phyloP scores from a whole-genome alignment of 169 alveolate species.

The Plasmodium relictum region DNA sequence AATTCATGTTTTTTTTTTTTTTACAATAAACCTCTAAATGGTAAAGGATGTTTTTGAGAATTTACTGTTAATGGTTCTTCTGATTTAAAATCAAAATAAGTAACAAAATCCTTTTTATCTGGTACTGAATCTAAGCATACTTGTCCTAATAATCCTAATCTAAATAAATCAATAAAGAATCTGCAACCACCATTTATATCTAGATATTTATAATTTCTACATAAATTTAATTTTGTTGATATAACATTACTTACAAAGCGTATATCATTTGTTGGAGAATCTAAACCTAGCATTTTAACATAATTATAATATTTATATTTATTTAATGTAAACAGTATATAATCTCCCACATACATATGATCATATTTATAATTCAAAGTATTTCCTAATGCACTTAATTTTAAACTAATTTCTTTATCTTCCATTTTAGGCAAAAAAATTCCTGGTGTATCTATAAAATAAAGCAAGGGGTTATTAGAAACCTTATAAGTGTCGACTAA shows the following conservation, averaged over 20 bases:
- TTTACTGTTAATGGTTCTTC: conserved; percentile 33
- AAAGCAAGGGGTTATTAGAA: conserved; percentile 64
- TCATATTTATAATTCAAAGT: conserved; percentile 89
- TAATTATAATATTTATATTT: conserved; percentile 79
- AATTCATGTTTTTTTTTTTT: no score
- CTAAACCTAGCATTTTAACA: conserved; percentile 81
- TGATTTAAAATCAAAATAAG: conserved; percentile 60
- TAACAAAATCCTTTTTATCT: conserved; percentile 23
- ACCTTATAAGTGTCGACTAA: conserved; percentile 50
- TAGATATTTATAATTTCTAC: conserved; percentile 66
- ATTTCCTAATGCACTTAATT: conserved; percentile 87
- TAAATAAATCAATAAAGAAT: conserved; percentile 58
- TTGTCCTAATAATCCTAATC: conserved; percentile 62
- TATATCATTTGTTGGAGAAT: conserved; percentile 87
- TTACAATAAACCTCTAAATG: conserved; percentile 51
- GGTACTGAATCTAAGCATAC: conserved; percentile 50
- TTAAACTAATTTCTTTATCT: conserved; percentile 85
- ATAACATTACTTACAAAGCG: conserved; percentile 64
- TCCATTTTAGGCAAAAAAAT: conserved; percentile 78
- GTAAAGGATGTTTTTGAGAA: conserved; percentile 11
- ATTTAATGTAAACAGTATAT: conserved; percentile 82
- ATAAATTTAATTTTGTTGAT: conserved; percentile 58
- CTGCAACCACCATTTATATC: conserved; percentile 77
- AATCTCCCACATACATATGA: conserved; percentile 85
- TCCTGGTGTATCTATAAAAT: conserved; percentile 72